Evolutionary conservation across 139 green algal genomes (phyloP).

Genomic region (Marvania coccoides): DNA sequence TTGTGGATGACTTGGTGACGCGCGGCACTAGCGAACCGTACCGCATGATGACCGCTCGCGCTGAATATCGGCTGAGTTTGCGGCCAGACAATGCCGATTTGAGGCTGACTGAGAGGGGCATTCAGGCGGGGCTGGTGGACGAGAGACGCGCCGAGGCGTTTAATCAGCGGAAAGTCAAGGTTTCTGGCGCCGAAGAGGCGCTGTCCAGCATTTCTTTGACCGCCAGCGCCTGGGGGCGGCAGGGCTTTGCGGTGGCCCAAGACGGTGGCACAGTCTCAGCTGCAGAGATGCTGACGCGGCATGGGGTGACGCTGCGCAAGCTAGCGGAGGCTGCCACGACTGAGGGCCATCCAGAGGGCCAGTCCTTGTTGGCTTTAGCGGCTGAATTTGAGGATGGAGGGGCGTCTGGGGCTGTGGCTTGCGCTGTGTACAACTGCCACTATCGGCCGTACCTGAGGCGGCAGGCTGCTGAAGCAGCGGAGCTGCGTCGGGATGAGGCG

Average conservation of each 20-base stretch:
- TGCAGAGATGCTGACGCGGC: slow-evolving; percentile 25
- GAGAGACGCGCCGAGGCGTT: neutral
- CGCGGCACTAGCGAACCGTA: slow-evolving; percentile 46
- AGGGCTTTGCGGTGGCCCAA: slow-evolving; percentile 20
- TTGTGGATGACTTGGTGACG: slow-evolving; percentile 45
- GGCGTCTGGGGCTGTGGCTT: slow-evolving; percentile 5
- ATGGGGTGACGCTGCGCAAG: slow-evolving; percentile 3
- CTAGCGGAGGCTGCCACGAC: slow-evolving; percentile 3
- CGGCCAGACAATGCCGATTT: slow-evolving; percentile 51
- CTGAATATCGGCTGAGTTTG: slow-evolving; percentile 46
- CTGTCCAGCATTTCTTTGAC: slow-evolving; percentile 17
- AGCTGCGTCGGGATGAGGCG: slow-evolving; percentile 39
- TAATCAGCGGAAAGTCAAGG: neutral
- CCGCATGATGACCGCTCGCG: slow-evolving; percentile 46
- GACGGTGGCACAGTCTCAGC: slow-evolving; percentile 21
- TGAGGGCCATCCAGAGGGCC: neutral
- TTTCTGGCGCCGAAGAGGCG: neutral
- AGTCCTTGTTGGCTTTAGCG: neutral
- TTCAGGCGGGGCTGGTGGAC: slow-evolving; percentile 30
- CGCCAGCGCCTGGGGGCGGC: slow-evolving; percentile 10
- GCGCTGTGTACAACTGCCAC: slow-evolving; percentile 36
- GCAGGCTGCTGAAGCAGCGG: slow-evolving; percentile 31
- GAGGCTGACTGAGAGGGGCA: slow-evolving; percentile 31
- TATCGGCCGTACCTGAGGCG: slow-evolving; percentile 41
- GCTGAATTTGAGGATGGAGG: neutral